Percentiles rank a stretch among this genome's conserved stretches.
Evolutionary conservation across 805 yeast genomes (phyloP).

Genomic region (Blastobotrys muscicola): DNA sequence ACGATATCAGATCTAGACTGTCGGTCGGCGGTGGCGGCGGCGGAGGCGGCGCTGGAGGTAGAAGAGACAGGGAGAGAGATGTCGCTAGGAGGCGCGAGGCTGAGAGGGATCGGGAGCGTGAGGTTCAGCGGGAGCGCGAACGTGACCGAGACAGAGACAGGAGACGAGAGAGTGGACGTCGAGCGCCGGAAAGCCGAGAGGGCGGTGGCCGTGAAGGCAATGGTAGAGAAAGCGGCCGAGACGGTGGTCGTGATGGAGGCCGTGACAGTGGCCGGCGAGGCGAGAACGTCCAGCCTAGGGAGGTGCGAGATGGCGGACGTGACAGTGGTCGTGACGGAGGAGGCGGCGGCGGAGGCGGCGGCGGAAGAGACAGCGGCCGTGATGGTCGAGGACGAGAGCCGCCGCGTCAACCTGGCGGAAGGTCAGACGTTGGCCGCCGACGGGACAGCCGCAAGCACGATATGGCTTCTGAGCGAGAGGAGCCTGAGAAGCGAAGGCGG

Average conservation of each 20-base stretch:
- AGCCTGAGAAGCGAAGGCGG: slow-evolving; percentile 2
- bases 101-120: slow-evolving; percentile 3
- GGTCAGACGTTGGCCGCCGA: not conserved
- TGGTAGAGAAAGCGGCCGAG: not conserved
- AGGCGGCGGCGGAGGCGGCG: slow-evolving; percentile 5
- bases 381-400: not conserved
- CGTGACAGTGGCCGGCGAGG: slow-evolving; percentile 2
- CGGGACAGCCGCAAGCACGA: slow-evolving; percentile 2
- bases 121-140: slow-evolving; percentile 5
- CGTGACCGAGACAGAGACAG: slow-evolving; percentile 5
- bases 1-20: too few relatives aligned
- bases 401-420: not conserved
- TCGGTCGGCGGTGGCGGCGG: not conserved
- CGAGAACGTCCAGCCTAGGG: slow-evolving; percentile 1
- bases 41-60: not conserved
- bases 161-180: not conserved
- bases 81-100: not conserved
- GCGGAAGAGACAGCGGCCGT: slow-evolving; percentile 2
- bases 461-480: not conserved
- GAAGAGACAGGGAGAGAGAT: slow-evolving; percentile 8
- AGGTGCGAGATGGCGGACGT: slow-evolving; percentile 3
- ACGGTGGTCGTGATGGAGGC: slow-evolving; percentile 5
- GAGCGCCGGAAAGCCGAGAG: not conserved
- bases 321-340: slow-evolving; percentile 9
- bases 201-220: not conserved